Conservation (phyloP, 1,139 yeast genomes). For the Candida tetrigidarum region DNA sequence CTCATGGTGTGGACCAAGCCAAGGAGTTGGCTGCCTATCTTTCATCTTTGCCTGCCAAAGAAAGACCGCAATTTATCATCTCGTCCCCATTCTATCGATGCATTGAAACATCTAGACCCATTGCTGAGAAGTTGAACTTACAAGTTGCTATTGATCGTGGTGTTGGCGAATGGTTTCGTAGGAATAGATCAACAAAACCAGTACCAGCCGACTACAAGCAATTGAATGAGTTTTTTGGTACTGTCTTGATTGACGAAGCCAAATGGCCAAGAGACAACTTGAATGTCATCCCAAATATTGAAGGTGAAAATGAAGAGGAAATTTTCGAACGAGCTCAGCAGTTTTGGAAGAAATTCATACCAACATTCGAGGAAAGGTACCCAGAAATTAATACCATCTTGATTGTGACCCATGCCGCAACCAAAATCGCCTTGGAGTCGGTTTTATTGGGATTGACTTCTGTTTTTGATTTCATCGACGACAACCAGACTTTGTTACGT, state of each 20-base stretch:
- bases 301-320: conserved; percentile 70
- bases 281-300: conserved; percentile 53
- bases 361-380: conserved; percentile 51
- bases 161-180: conserved; percentile 72
- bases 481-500: conserved; percentile 39
- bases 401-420: conserved; percentile 82
- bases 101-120: conserved; percentile 76
- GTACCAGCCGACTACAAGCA: conserved; percentile 58
- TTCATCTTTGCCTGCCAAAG: conserved; percentile 36
- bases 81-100: conserved; percentile 92
- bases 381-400: conserved; percentile 62
- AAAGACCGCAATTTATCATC: conserved; percentile 64
- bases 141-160: conserved; percentile 73
- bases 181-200: conserved; percentile 56
- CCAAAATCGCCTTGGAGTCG: conserved; percentile 79
- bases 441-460: conserved; percentile 55
- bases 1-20: conserved; percentile 82
- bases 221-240: conserved; percentile 52
- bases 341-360: conserved; percentile 57
- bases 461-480: conserved; percentile 55
- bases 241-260: conserved; percentile 40
- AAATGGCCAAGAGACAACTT: conserved; percentile 49
- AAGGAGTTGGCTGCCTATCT: conserved; percentile 65
- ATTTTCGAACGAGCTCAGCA: conserved; percentile 56
- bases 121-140: conserved; percentile 57